Percentiles rank a stretch among this genome's conserved stretches.
These are phyloP conservation scores for Solanum gracilifrons DNA, from an alignment of 257 asterid genomes.

Conservation along the genomic window DNA sequence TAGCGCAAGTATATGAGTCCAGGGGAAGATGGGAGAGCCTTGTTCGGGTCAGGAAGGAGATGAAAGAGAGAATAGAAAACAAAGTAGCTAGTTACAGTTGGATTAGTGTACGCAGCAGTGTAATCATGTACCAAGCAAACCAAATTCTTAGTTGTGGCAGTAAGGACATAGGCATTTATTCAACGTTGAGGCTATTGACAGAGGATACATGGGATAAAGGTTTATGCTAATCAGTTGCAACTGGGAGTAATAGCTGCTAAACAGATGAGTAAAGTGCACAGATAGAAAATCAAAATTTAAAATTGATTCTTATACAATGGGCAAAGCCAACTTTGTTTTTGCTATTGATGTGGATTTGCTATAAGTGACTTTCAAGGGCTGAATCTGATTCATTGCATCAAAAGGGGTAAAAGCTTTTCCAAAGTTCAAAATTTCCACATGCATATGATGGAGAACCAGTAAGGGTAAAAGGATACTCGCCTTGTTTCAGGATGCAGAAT, in stretches of 20 bases:
- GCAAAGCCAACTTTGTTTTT: background rate
- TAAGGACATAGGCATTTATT: slow-evolving; percentile 15
- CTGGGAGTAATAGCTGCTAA: background rate
- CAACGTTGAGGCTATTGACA: slow-evolving; percentile 21
- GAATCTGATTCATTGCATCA: background rate
- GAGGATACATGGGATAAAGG: slow-evolving; percentile 23
- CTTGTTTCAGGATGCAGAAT: background rate
- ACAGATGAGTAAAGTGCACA: background rate
- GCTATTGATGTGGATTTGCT: background rate
- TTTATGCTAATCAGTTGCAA: background rate
- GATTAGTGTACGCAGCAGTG: slow-evolving; percentile 26
- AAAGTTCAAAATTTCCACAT: background rate
- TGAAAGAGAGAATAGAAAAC: slow-evolving; percentile 20
- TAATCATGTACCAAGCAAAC: slow-evolving; percentile 27
- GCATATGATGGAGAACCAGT: background rate
- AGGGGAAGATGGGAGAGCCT: slow-evolving; percentile 65
- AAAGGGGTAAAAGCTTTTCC: background rate
- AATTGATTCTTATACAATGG: background rate
- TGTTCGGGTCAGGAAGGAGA: slow-evolving; percentile 44
- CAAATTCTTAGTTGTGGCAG: slow-evolving; percentile 19
- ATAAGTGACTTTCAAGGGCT: background rate
- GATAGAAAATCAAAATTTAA: background rate
- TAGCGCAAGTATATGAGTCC: slow-evolving; percentile 37
- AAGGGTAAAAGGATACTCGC: background rate
- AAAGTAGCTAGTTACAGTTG: slow-evolving; percentile 30